Conservation (phyloP, 2,329 filamentous ascomycete species). For the Talaromyces sp. region DNA sequence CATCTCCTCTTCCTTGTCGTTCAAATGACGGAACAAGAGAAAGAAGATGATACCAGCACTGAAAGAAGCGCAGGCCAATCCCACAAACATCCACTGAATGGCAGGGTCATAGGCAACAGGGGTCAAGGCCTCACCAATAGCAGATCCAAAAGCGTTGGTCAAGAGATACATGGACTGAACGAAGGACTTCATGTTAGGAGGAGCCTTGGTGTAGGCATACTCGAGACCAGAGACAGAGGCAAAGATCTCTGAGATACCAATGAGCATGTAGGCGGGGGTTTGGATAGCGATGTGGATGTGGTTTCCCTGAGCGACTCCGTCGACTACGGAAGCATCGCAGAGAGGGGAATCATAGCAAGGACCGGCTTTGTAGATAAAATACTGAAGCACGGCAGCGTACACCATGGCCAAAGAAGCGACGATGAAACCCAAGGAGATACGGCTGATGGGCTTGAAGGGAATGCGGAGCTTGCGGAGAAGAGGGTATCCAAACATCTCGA, state of each 20-base stretch:
- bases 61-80: slow-evolving; percentile 49
- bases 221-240: slow-evolving; percentile 65
- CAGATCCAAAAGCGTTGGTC: slow-evolving; percentile 53
- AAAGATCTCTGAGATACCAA: slow-evolving; percentile 51
- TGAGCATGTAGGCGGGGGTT: slow-evolving; percentile 42
- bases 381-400: slow-evolving; percentile 55
- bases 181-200: slow-evolving; percentile 61
- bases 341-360: slow-evolving; percentile 47
- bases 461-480: slow-evolving; percentile 58
- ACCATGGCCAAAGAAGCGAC: slow-evolving; percentile 59
- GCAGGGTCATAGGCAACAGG: slow-evolving; percentile 59
- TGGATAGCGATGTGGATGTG: slow-evolving; percentile 42
- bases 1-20: slow-evolving; percentile 47
- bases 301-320: slow-evolving; percentile 35
- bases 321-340: slow-evolving; percentile 29
- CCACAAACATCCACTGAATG: slow-evolving; percentile 62
- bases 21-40: slow-evolving; percentile 45
- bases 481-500: slow-evolving; percentile 66
- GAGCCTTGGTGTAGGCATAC: slow-evolving; percentile 69
- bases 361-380: slow-evolving; percentile 49
- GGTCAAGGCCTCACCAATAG: slow-evolving; percentile 57
- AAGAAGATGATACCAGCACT: slow-evolving; percentile 45
- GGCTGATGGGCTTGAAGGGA: slow-evolving; percentile 69
- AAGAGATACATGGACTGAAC: slow-evolving; percentile 52
- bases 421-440: slow-evolving; percentile 66